Evolutionary conservation across 2,329 filamentous ascomycete species (phyloP).

Genomic region (Cordyceps javanica): DNA sequence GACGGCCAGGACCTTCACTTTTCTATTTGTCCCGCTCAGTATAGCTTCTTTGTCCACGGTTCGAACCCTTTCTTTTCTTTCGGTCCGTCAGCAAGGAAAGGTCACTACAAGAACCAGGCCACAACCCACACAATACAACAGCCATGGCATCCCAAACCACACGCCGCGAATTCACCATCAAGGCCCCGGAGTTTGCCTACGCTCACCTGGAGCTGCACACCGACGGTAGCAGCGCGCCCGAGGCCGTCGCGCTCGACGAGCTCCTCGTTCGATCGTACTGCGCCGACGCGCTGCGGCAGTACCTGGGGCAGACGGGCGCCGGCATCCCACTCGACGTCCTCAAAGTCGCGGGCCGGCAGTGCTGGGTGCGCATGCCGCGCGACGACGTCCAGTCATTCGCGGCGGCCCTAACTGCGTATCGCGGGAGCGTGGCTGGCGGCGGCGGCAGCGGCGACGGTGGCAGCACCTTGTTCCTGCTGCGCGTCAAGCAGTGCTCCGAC

Average conservation of each 20-base stretch:
- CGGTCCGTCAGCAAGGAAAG: no score
- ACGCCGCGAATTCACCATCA: conserved; percentile 37
- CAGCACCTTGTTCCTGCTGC: conserved; percentile 42
- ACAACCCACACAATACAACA: neutral
- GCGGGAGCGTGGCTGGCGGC: conserved; percentile 36
- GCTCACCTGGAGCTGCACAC: conserved; percentile 43
- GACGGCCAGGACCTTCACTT: no score
- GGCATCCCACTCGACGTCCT: conserved; percentile 67
- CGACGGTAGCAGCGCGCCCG: conserved; percentile 26
- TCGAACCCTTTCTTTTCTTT: neutral
- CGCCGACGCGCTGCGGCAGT: conserved; percentile 57
- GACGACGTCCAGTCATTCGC: conserved; percentile 54
- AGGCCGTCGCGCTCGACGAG: conserved; percentile 42
- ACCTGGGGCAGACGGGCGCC: conserved; percentile 62
- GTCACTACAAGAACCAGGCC: no score
- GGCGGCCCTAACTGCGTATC: conserved; percentile 61
- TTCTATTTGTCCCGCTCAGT: neutral
- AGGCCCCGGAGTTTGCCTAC: conserved; percentile 49
- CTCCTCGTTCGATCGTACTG: conserved; percentile 59
- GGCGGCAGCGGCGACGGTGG: conserved; percentile 33
- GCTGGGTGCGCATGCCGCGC: conserved; percentile 60
- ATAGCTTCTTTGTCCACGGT: neutral
- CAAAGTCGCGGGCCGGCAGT: conserved; percentile 46
- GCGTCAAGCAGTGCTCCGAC: conserved; percentile 52
- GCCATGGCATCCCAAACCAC: neutral